Evolutionary conservation across 2,329 filamentous ascomycete species (phyloP), one percentile per base, ranked within the genome.

Genomic region (Huntiella abstrusa): DNA sequence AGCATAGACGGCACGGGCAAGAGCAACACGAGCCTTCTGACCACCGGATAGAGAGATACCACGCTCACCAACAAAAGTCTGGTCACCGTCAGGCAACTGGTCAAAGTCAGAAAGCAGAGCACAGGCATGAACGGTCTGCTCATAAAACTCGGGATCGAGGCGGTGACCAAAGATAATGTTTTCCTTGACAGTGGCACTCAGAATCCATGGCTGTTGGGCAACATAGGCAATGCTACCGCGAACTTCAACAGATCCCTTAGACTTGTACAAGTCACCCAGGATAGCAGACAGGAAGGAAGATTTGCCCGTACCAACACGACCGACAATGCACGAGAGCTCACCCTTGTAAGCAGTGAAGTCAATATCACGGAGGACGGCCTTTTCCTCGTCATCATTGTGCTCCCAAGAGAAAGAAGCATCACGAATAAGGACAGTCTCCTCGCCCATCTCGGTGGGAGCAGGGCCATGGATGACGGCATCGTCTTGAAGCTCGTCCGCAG

Each of bases 161-260:
- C 84, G 79, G 62, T 98, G 86, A 1, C 91, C 91, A 57, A 98
- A 98, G 4, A 95, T 70, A 54, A 98, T 94, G 58, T 98, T 98
- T 58, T 98, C 91, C 55, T 86, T 84, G 48, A 98, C 87, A 28
- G 83, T 93, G 6, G 91, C 91, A 58, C 98, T 98, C 78, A 96
- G 88, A 45, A 98, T 83, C 91, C 92, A 98, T 15, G 86, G 69
- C 56, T 83, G 78, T 60, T 98, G 92, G 12, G 86, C 83, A 49
- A 93, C 91, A 59, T 96, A 98, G 1, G 91, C 91, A 36, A 85
- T 74, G 22, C 71, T 75, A 41, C 91, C 92, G 54, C 83, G 78
- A 7, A 98, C 70, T 47, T 82, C 70, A 3, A 95, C 88, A 51
- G 83, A 71, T 41, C 91, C 91, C 51, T 83, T 77, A 43, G 80